Evolutionary conservation across 352 stramenopile species (phyloP).

Genomic region (Globisporangium canariense): DNA sequence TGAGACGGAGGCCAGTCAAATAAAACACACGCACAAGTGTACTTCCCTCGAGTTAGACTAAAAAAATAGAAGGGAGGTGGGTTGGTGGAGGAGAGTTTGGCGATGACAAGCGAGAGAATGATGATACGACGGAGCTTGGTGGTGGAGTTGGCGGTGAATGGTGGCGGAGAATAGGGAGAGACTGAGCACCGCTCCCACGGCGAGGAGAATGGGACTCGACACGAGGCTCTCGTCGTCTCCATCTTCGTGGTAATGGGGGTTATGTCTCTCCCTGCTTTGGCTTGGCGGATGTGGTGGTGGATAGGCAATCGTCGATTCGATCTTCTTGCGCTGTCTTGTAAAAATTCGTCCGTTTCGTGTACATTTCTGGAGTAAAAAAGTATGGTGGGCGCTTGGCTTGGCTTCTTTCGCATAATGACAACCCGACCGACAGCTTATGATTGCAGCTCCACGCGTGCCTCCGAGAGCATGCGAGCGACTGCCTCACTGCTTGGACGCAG

Average conservation of each 20-base stretch:
- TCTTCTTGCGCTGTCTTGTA: conserved; percentile 8
- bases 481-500: conserved; percentile 67
- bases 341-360: conserved; percentile 6
- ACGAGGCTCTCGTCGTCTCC: no score
- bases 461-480: conserved; percentile 78
- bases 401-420: neutral
- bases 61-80: conserved; percentile 11
- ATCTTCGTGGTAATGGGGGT: no score
- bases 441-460: conserved; percentile 62
- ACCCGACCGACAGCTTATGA: neutral
- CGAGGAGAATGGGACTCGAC: neutral
- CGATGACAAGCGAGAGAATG: neutral
- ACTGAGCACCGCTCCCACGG: neutral
- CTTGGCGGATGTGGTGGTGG: neutral
- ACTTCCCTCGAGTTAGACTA: conserved; percentile 11
- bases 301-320: neutral
- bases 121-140: neutral
- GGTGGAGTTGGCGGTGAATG: neutral
- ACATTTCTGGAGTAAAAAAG: conserved; percentile 10
- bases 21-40: conserved; percentile 9
- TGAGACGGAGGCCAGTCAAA: neutral
- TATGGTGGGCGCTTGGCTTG: neutral
- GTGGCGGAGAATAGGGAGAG: neutral
- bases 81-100: conserved; percentile 1
- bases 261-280: neutral